phyloP scores from a whole-genome alignment of 2,329 filamentous ascomycete species.

The Sarocladium strictum region DNA sequence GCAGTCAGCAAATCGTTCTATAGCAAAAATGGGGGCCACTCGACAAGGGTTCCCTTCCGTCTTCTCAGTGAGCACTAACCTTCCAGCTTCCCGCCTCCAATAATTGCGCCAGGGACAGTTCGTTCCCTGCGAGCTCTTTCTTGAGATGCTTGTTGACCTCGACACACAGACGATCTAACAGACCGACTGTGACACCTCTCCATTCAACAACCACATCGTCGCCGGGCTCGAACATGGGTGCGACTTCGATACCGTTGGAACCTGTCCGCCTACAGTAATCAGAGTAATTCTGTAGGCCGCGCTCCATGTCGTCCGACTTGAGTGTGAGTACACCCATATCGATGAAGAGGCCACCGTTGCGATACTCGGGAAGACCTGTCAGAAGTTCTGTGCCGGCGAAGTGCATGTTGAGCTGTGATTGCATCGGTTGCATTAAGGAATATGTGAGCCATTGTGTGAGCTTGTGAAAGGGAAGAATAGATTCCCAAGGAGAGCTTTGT shows the following conservation, averaged over 20 bases:
- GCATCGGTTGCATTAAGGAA: conserved; percentile 89
- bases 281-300: conserved; percentile 58
- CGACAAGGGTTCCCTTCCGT: neutral
- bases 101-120: conserved; percentile 79
- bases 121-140: conserved; percentile 56
- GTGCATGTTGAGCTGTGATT: conserved; percentile 70
- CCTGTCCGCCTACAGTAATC: conserved; percentile 68
- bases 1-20: conserved; percentile 1
- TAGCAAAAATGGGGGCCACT: neutral
- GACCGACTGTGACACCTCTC: conserved; percentile 56
- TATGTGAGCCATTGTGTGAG: conserved; percentile 93
- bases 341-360: conserved; percentile 84
- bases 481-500: conserved; percentile 61
- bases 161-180: conserved; percentile 48
- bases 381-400: conserved; percentile 77
- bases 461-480: conserved; percentile 87
- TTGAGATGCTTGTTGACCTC: conserved; percentile 59
- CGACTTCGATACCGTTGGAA: conserved; percentile 51
- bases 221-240: conserved; percentile 52
- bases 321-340: conserved; percentile 76
- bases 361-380: conserved; percentile 85
- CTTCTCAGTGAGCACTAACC: conserved; percentile 45
- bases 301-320: conserved; percentile 62
- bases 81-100: conserved; percentile 98
- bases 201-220: conserved; percentile 61